phyloP scores from a whole-genome alignment of 495 filamentous ascomycete genomes.

The Xylaria bambusicola region DNA sequence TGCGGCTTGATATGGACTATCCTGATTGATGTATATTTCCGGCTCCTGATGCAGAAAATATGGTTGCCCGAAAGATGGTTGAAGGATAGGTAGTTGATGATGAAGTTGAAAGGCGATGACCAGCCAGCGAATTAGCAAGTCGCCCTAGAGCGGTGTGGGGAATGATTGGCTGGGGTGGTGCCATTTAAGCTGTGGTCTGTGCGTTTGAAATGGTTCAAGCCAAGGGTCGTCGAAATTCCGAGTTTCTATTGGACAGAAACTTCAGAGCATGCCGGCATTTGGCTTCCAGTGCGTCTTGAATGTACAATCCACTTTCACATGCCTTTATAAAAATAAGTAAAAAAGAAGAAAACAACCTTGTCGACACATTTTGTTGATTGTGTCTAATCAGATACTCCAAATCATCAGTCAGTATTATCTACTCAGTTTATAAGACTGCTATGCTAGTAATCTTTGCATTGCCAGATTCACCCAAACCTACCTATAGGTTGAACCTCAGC shows the following conservation, averaged over 20 bases:
- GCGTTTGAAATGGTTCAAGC: neutral
- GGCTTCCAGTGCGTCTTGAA: neutral
- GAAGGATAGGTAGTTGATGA: constrained; percentile 10
- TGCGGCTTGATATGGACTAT: too few relatives aligned
- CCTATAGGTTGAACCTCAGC: too few relatives aligned
- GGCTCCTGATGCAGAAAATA: too few relatives aligned
- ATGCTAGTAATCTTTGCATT: too few relatives aligned
- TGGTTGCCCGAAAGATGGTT: neutral
- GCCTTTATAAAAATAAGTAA: neutral
- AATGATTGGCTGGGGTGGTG: neutral
- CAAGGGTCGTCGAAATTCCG: neutral
- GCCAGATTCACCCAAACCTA: too few relatives aligned
- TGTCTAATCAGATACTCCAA: too few relatives aligned
- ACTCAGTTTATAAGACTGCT: too few relatives aligned
- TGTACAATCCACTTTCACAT: neutral
- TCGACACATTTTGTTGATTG: too few relatives aligned
- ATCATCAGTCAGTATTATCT: too few relatives aligned
- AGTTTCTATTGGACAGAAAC: constrained; percentile 11
- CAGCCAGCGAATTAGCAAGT: constrained; percentile 17
- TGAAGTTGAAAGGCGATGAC: constrained; percentile 8
- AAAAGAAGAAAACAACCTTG: too few relatives aligned
- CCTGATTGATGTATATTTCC: too few relatives aligned
- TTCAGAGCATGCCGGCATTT: neutral
- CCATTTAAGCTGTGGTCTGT: constrained; percentile 11
- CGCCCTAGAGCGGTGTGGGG: neutral